Base-by-base conservation (phyloP, 768 basidiomycete genomes). In the Termitomyces sp. region DNA sequence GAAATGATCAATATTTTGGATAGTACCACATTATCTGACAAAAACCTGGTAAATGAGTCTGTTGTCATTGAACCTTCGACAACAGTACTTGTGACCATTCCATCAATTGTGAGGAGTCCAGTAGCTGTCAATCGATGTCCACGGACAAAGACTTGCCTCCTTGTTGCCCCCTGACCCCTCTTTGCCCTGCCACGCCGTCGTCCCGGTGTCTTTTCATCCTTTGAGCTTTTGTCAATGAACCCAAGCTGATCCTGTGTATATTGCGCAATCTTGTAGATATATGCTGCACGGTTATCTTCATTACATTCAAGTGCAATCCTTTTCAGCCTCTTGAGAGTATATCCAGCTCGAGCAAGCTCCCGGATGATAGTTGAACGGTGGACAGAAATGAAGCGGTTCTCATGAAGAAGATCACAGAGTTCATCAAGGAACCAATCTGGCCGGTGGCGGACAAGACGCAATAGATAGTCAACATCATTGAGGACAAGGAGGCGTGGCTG, bases 401-500 rank as follows among this genome's bases (percentile, higher is more conserved):
- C 60, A 12, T 58, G n/a, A 2, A 68, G 55, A 12, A 68, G 64
- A 12, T 57, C 11, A 0, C 55, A 51, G 2, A 73, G 63, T 52
- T 75, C 70, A 49, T 75, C 67, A 0, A 73, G 60, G 42, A 73
- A 73, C 59, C 60, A 72, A 55, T 69, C 62, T 3, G 35, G 35
- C 15, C 6, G 15, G 15, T 36, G 35, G n/a, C 12, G 16, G 16
- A 36, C 35, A 13, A 36, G n/a, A 36, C 16, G 12, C 15, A 36
- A 16, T 5, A 36, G 35, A 36, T 36, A n/a, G n/a, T 36, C n/a
- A 5, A 36, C n/a, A 16, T 16, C 35, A 36, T 36, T 0, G n/a
- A 36, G n/a, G 35, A 7, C 35, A n/a, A 36, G 35, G n/a, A 36
- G 35, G 15, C 15, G 6, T 16, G 35, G 35, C n/a, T 16, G 16